Evolutionary conservation across 148 eudicot genomes (phyloP).

Genomic region (Chenopodium suecicum): DNA sequence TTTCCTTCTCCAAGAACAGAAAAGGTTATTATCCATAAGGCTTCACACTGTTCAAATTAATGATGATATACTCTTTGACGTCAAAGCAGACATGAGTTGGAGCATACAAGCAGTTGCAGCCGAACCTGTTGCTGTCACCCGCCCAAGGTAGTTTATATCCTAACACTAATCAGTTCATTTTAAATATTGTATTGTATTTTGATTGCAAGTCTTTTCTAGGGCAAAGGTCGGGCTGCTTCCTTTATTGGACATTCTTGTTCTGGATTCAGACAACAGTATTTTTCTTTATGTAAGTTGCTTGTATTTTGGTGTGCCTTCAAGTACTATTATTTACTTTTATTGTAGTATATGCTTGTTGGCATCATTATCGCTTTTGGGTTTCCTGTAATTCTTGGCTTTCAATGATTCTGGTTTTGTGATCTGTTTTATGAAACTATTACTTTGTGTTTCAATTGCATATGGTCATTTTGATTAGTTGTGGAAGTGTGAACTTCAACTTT

Average conservation of each 20-base stretch:
- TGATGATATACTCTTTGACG: conserved; percentile 62
- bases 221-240: conserved; percentile 62
- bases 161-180: neutral
- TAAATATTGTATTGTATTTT: conserved; percentile 6
- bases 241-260: conserved; percentile 62
- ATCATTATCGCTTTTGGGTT: neutral
- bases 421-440: too few species aligned
- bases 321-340: neutral
- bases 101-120: conserved; percentile 88
- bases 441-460: neutral
- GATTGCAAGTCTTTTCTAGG: conserved; percentile 41
- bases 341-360: neutral
- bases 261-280: conserved; percentile 66
- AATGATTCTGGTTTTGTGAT: too few species aligned
- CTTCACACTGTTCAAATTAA: conserved; percentile 68
- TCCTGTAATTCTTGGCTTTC: neutral
- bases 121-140: conserved; percentile 80
- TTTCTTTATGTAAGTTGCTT: conserved; percentile 78
- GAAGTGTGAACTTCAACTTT: neutral
- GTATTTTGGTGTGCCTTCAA: neutral
- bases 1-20: conserved; percentile 91
- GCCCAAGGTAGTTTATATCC: conserved; percentile 54
- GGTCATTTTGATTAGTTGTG: neutral
- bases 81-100: conserved; percentile 91
- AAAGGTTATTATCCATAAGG: conserved; percentile 62